phyloP scores from a whole-genome alignment of 345 rosid genomes.

The Acer campestre region DNA sequence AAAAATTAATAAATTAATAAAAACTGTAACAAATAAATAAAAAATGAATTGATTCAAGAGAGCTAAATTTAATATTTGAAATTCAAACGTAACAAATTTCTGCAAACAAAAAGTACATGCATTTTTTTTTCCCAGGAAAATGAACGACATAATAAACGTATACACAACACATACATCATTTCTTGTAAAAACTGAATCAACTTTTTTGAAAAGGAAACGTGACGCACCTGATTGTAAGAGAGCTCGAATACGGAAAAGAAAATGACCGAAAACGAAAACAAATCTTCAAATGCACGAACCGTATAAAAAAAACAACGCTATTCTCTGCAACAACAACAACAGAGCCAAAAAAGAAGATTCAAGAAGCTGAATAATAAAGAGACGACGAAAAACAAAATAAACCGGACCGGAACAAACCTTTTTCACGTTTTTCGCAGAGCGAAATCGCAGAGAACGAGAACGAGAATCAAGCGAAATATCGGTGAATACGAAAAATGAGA shows the following conservation, averaged over 20 bases:
- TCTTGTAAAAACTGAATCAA: background rate
- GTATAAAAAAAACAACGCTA: background rate
- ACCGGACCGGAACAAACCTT: background rate
- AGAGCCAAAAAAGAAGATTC: background rate
- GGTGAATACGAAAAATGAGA: constrained; percentile 1
- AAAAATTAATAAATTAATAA: constrained; percentile 18
- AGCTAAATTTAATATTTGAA: background rate
- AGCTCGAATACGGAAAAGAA: constrained; percentile 13
- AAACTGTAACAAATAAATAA: constrained; percentile 16
- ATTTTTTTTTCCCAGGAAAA: background rate
- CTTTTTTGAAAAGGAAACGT: background rate
- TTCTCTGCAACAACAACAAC: constrained; percentile 12
- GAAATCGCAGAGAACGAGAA: constrained; percentile 30
- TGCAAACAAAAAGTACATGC: background rate
- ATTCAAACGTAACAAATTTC: background rate
- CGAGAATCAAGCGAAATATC: constrained; percentile 33
- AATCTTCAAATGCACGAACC: constrained; percentile 23
- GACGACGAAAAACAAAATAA: too few relatives aligned
- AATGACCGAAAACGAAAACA: constrained; percentile 10
- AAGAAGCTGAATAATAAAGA: too few relatives aligned
- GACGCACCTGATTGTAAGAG: constrained; percentile 19
- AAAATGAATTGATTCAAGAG: too few relatives aligned
- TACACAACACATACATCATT: constrained; percentile 14
- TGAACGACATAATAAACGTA: background rate
- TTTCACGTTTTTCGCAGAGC: too few relatives aligned